These are phyloP conservation scores for Erodium moschatum DNA, from an alignment of 441 rosid genomes.

Conservation along the genomic window DNA sequence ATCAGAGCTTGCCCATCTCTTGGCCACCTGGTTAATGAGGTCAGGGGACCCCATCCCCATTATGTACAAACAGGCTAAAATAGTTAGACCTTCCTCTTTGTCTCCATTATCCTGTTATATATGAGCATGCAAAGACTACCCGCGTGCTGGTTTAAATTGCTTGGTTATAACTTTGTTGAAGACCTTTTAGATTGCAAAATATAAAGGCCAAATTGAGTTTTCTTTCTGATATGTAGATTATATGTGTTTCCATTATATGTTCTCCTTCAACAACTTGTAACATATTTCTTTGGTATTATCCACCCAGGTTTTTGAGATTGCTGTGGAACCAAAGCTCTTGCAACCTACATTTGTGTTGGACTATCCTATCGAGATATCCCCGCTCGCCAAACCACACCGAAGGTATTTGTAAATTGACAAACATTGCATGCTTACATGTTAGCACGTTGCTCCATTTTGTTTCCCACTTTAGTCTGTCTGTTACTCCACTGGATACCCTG, in stretches of 20 bases:
- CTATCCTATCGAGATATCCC: conserved; percentile 91
- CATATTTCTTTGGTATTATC: conserved; percentile 6
- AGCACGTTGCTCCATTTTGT: background rate
- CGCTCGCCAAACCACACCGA: conserved; percentile 87
- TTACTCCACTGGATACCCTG: too few species aligned
- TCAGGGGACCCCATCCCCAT: too few species aligned
- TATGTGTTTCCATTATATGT: background rate
- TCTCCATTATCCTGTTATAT: background rate
- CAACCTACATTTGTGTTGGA: conserved; percentile 95
- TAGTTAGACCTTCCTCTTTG: too few species aligned
- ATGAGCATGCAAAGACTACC: background rate
- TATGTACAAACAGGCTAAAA: too few species aligned
- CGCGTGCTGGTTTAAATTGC: background rate
- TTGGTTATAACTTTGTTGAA: background rate
- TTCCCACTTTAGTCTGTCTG: background rate
- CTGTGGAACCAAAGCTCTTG: conserved; percentile 78
- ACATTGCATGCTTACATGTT: conserved; percentile 14
- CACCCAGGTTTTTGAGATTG: conserved; percentile 72
- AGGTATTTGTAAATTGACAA: conserved; percentile 31
- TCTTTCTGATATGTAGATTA: background rate
- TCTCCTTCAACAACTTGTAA: background rate
- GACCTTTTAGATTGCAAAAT: background rate
- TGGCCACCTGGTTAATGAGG: conserved; percentile 90
- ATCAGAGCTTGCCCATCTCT: conserved; percentile 63
- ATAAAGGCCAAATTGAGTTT: background rate